Base-by-base conservation (phyloP, 2,329 filamentous ascomycete genomes). In the Aaosphaeria arxii region DNA sequence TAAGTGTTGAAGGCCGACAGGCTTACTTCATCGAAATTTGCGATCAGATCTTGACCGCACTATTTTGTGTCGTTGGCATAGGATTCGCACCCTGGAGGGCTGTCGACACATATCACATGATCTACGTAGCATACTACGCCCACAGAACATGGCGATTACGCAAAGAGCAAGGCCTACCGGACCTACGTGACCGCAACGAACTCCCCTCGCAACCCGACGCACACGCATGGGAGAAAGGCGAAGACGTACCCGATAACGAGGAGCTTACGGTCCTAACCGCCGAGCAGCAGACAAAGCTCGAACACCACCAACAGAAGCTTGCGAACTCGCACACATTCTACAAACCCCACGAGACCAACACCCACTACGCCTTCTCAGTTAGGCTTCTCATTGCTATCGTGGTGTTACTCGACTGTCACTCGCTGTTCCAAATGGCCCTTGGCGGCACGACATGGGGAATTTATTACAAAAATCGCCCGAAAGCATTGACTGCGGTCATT, bases 101-200 rank as follows among this genome's bases (percentile, higher is more conserved):
- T 2, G 77, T 92, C 11, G 89, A 95, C 63, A 94, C 89, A 0
- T 95, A 95, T 66, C 89, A 94, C 68, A 91, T 94, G 88, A 78
- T 83, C 30, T 91, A 82, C 66, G 87, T 95, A 49, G 85, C 86
- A 0, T 83, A 84, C 49, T 92, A 90, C 56, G 83, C 82, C 42
- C 77, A 79, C 45, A 59, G 82, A 33, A 87, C 85, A 2, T 87
- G 84, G 84, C 78, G 82, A 46, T 65, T 81, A 11, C 81, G 87
- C 30, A 77, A 82, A 50, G 81, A 85, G 62, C 75, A 80, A 17
- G 75, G 72, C 2, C 73, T 89, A 1, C 83, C 84, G 0, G 71
- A 81, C 1, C 71, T 89, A 7, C 79, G 79, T 42, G 82, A 89
- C 66, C 83, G 83, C 57, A 88, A 88, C 54, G 86, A 89, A 62